Percentiles rank a stretch among this genome's conserved stretches.
Evolutionary conservation across 2,329 filamentous ascomycete species (phyloP).

Genomic region (Fusarium nelsonii): DNA sequence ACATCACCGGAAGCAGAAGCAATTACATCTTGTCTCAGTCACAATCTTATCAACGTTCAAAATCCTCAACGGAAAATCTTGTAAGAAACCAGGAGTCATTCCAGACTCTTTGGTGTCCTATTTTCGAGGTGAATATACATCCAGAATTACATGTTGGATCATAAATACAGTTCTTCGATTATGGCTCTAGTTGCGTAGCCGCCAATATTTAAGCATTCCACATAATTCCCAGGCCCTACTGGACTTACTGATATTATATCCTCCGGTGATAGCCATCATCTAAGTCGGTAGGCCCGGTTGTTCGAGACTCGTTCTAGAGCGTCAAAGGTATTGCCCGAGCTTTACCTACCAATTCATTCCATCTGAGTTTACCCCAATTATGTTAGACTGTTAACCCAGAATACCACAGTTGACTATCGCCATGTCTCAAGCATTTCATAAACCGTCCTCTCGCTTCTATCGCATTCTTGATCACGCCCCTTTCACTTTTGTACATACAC

Average conservation of each 20-base stretch:
- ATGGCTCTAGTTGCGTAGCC: background rate
- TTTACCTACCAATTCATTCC: too few relatives aligned
- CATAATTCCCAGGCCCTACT: too few relatives aligned
- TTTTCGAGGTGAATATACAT: rapidly evolving
- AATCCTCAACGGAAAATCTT: background rate
- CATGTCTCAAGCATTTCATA: background rate
- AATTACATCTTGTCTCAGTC: background rate
- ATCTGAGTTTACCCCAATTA: background rate
- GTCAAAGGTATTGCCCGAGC: background rate
- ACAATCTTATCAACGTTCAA: background rate
- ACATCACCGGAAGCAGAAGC: background rate
- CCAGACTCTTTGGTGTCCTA: background rate
- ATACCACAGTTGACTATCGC: rapidly evolving
- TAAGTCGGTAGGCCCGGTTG: background rate
- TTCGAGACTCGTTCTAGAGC: slow-evolving; percentile 1
- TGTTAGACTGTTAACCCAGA: background rate
- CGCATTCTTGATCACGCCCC: background rate
- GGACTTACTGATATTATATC: background rate
- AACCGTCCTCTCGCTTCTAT: background rate
- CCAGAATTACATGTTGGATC: too few relatives aligned
- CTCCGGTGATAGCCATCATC: background rate
- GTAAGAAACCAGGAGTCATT: background rate
- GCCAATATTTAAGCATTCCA: background rate
- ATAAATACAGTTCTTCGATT: background rate
- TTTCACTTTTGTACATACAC: background rate